A percentile compares a stretch with the other conserved stretches of the same genome.
These are phyloP conservation scores for Croton laevigatus DNA, from an alignment of 441 rosid genomes.

Conservation along the genomic window DNA sequence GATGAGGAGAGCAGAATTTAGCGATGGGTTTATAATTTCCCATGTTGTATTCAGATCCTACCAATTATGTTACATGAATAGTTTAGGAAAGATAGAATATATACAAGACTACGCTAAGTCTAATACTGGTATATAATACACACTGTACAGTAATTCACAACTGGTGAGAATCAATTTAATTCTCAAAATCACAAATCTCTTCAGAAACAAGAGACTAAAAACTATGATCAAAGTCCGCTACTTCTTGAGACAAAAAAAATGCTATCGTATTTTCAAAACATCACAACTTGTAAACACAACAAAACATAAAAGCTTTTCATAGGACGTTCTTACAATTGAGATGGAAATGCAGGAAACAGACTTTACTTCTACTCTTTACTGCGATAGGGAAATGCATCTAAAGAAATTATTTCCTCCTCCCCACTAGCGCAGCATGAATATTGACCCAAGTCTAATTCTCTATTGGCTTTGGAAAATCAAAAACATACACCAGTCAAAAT, in stretches of 20 bases:
- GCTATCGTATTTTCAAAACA: not conserved
- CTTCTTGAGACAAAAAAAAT: not conserved
- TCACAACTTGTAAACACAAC: not conserved
- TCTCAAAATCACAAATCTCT: too few species aligned
- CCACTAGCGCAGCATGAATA: not conserved
- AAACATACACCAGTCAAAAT: not conserved
- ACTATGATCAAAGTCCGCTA: not conserved
- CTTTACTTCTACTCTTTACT: not conserved
- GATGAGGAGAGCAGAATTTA: too few species aligned
- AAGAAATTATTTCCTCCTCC: not conserved
- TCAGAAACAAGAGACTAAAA: not conserved
- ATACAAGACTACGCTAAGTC: too few species aligned
- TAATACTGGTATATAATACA: too few species aligned
- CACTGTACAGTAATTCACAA: too few species aligned
- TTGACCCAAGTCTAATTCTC: not conserved
- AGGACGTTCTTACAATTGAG: not conserved
- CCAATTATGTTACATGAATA: too few species aligned
- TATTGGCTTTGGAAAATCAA: not conserved
- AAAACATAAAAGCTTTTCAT: not conserved
- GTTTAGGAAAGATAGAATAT: too few species aligned
- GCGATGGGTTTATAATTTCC: too few species aligned
- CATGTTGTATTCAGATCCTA: too few species aligned
- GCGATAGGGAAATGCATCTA: not conserved
- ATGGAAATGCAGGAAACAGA: not conserved
- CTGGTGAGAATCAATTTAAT: too few species aligned